Evolutionary conservation across 2,329 filamentous ascomycete species (phyloP).

Genomic region (Trichophyton mentagrophytes): DNA sequence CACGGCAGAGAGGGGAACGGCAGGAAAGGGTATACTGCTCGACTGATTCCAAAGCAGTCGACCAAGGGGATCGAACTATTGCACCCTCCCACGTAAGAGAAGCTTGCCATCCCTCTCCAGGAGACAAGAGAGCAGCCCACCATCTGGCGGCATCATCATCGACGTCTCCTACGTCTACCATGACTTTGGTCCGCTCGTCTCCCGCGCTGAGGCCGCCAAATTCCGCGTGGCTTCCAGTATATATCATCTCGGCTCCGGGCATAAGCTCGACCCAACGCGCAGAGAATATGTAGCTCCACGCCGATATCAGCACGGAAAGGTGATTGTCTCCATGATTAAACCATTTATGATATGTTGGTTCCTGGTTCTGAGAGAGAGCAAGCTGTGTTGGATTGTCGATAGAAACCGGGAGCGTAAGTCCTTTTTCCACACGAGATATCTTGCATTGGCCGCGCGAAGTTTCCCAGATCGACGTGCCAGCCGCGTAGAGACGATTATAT

Average conservation of each 20-base stretch:
- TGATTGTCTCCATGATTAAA: constrained; percentile 9
- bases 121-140: constrained; percentile 14
- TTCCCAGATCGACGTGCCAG: constrained; percentile 7
- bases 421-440: constrained; percentile 1
- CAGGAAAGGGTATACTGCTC: constrained; percentile 4
- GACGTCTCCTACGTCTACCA: constrained; percentile 9
- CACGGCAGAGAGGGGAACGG: not conserved
- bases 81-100: constrained; percentile 1
- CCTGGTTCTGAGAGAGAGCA: not conserved
- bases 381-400: not conserved
- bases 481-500: constrained; percentile 3
- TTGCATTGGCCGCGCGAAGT: constrained; percentile 5
- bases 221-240: constrained; percentile 6
- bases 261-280: constrained; percentile 10
- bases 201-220: not conserved
- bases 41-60: constrained; percentile 1
- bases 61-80: constrained; percentile 7
- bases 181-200: not conserved
- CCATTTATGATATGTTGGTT: constrained; percentile 7
- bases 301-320: constrained; percentile 10
- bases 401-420: constrained; percentile 6
- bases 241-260: constrained; percentile 4
- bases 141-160: constrained; percentile 9
- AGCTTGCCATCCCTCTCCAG: constrained; percentile 11
- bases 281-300: constrained; percentile 12